Base-by-base conservation (phyloP, 352 stramenopile genomes). In the Aphanomyces astaci region DNA sequence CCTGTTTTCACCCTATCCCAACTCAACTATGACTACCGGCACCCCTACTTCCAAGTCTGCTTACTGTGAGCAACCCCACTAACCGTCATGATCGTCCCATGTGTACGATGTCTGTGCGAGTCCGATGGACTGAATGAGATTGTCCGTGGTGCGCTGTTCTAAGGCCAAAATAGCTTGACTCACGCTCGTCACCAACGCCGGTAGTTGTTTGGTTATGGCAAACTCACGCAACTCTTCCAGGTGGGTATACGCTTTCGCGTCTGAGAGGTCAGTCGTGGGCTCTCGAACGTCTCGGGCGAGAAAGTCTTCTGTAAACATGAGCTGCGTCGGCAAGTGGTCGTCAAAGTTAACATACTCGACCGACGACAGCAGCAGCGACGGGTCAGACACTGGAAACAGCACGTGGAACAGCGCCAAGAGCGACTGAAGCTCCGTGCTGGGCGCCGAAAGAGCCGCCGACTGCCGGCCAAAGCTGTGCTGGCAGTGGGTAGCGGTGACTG, bases 221-320 rank as follows among this genome's bases (percentile, higher is more conserved):
- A 60, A 68, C 10, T 51, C 19, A 19, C 46, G 62, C 15, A 68
- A 32, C 19, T 51, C 51, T 2, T 68, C 62, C 10, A 68, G 62
- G 7, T 59, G 13, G 0, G 56, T 31, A 28, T 68, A 68, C 24
- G 43, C 62, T n/a, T 9, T 33, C 3, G 62, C 40, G 4, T 59
- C 25, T 2, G 62, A 60, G 30, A 68, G 51, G 17, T 57, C 22
- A 15, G 62, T 33, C 27, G 5, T 59, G 24, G 62, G 15, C 24
- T 22, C 28, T 17, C 10, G 28, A 24, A 27, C 49, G 4, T 62
- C 49, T n/a, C 49, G 46, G 11, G 49, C 43, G 3, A 68, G 48
- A 13, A 68, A 68, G 28, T 68, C 62, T 68, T 68, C 62, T 1
- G 62, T 57, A 46, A 68, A 68, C 62, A 68, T 68, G 62, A 68